These are phyloP conservation scores for Metarhizium guizhouense DNA, from an alignment of 2,329 filamentous ascomycete species.

Conservation along the genomic window DNA sequence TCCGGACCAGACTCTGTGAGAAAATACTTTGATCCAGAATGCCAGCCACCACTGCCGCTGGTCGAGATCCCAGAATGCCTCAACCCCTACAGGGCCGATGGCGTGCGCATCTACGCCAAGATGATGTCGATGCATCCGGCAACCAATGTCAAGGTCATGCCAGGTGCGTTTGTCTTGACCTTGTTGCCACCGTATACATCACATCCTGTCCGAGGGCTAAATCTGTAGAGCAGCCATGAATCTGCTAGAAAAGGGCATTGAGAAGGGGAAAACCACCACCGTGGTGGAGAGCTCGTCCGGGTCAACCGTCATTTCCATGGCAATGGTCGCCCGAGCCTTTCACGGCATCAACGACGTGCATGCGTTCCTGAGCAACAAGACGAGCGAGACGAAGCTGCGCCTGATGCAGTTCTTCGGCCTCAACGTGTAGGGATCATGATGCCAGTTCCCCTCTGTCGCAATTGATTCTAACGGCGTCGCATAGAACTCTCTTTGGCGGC, in stretches of 20 bases:
- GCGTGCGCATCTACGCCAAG: slow-evolving; percentile 54
- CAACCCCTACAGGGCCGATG: slow-evolving; percentile 47
- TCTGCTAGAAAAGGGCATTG: slow-evolving; percentile 37
- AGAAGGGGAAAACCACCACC: slow-evolving; percentile 36
- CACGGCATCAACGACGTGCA: slow-evolving; percentile 30
- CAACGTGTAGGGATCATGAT: slow-evolving; percentile 14
- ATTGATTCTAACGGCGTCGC: slow-evolving; percentile 21
- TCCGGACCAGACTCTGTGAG: slow-evolving; percentile 44
- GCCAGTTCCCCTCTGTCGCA: background rate
- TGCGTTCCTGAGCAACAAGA: slow-evolving; percentile 42
- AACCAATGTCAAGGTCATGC: slow-evolving; percentile 54
- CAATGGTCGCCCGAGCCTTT: slow-evolving; percentile 23
- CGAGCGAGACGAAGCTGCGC: slow-evolving; percentile 20
- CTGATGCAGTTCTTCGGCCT: slow-evolving; percentile 26
- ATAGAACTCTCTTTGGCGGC: slow-evolving; percentile 22
- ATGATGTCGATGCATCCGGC: slow-evolving; percentile 55
- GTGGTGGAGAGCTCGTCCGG: slow-evolving; percentile 54
- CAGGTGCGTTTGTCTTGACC: slow-evolving; percentile 15
- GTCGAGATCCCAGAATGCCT: slow-evolving; percentile 48
- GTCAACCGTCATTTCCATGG: slow-evolving; percentile 52
- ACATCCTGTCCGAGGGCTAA: background rate
- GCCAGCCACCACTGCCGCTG: slow-evolving; percentile 45
- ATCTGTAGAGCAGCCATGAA: slow-evolving; percentile 24
- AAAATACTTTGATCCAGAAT: slow-evolving; percentile 51
- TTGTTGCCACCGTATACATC: background rate